phyloP scores from a whole-genome alignment of 305 asterid species.

The Fraxinus latifolia region DNA sequence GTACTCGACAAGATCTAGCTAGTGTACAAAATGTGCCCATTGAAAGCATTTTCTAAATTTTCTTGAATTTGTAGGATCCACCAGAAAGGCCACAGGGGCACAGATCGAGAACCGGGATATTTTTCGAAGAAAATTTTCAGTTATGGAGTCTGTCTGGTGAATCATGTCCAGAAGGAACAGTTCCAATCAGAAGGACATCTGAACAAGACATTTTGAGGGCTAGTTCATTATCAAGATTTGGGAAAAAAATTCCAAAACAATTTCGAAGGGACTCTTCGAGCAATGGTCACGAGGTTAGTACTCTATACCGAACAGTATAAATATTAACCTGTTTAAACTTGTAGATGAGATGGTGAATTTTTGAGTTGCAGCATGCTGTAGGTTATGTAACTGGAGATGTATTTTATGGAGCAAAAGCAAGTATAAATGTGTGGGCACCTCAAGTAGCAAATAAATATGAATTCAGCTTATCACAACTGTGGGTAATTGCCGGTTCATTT shows the following conservation, averaged over 20 bases:
- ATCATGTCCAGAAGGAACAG: constrained; percentile 42
- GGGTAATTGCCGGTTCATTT: constrained; percentile 94
- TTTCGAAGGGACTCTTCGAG: constrained; percentile 44
- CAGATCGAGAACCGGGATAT: background rate
- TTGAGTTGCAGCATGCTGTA: constrained; percentile 65
- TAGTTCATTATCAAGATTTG: constrained; percentile 39
- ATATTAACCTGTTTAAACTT: background rate
- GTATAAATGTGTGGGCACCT: constrained; percentile 88
- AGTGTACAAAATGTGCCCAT: background rate
- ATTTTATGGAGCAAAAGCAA: constrained; percentile 87
- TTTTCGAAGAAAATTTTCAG: background rate
- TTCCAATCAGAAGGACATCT: constrained; percentile 45
- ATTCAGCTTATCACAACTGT: constrained; percentile 79
- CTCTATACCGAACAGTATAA: background rate
- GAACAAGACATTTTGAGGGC: constrained; percentile 46
- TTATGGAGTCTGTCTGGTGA: constrained; percentile 32
- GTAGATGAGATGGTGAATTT: background rate
- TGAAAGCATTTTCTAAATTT: background rate
- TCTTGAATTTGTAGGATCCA: constrained; percentile 14
- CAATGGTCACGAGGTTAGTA: constrained; percentile 48
- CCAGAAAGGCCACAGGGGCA: constrained; percentile 21
- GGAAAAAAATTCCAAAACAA: constrained; percentile 39
- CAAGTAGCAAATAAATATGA: constrained; percentile 59
- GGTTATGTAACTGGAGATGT: constrained; percentile 81
- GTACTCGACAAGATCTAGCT: background rate